These are phyloP conservation scores for Zygosaccharomyces kombuchaensis DNA, from an alignment of 805 yeast genomes.

Conservation along the genomic window DNA sequence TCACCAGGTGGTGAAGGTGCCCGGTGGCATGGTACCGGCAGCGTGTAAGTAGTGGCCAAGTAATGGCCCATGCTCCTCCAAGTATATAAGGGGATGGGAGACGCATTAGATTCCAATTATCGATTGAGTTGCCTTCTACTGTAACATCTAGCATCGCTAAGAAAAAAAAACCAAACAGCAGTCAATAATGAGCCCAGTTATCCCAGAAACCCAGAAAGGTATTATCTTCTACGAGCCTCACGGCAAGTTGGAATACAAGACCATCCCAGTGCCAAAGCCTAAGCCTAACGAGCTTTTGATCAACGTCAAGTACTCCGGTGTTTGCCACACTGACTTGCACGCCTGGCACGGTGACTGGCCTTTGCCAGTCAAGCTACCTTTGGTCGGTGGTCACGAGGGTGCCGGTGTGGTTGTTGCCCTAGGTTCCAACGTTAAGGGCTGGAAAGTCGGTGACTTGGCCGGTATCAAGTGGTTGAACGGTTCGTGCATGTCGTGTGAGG, in stretches of 20 bases:
- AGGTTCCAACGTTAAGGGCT: conserved; percentile 54
- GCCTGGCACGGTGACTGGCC: conserved; percentile 97
- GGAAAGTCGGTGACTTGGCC: conserved; percentile 59
- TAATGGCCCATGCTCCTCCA: too few species aligned
- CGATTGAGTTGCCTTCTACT: too few species aligned
- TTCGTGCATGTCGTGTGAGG: conserved; percentile 58
- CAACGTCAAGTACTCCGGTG: conserved; percentile 84
- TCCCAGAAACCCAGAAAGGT: conserved; percentile 70
- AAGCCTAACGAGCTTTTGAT: conserved; percentile 72
- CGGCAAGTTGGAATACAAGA: conserved; percentile 62
- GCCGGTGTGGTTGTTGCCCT: conserved; percentile 61
- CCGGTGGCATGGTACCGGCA: not conserved
- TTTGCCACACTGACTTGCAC: conserved; percentile 91
- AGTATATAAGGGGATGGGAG: too few species aligned
- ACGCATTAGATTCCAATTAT: not conserved
- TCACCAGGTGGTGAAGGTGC: not conserved
- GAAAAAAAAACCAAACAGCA: conserved; percentile 2
- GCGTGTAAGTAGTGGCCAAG: not conserved
- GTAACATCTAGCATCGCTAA: not conserved
- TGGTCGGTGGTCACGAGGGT: conserved; percentile 70
- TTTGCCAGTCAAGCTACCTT: conserved; percentile 53
- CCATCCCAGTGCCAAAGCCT: conserved; percentile 77
- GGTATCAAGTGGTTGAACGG: conserved; percentile 68
- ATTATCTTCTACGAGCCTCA: conserved; percentile 62
- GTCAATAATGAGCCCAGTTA: conserved; percentile 18